A percentile compares a stretch with the other conserved stretches of the same genome.
Conservation (phyloP, 139 green algal genomes). For the Zygnema circumcarinatum region DNA sequence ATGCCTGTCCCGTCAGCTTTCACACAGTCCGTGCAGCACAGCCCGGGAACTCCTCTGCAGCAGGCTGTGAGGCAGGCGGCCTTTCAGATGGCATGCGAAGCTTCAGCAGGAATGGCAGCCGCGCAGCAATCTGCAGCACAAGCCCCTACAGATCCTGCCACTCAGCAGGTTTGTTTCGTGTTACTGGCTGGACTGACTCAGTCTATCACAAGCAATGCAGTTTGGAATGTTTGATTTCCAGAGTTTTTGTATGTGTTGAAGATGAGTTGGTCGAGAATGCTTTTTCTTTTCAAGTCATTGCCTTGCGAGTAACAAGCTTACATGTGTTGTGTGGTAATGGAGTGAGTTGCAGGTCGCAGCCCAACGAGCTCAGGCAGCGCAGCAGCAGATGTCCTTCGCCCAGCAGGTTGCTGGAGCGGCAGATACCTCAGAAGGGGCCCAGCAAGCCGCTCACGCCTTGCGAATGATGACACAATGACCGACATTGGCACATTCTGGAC, state of each 20-base stretch:
- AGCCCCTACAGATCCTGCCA: not conserved
- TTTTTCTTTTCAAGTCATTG: constrained; percentile 2
- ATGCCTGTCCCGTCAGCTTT: not conserved
- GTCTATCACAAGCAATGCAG: not conserved
- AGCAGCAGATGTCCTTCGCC: constrained; percentile 3
- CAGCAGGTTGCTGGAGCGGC: not conserved
- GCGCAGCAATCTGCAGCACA: not conserved
- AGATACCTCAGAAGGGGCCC: not conserved
- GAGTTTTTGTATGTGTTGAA: not conserved
- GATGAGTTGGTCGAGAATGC: not conserved
- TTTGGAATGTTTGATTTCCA: not conserved
- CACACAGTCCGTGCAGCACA: not conserved
- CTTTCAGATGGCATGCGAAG: not conserved
- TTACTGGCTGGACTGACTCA: not conserved
- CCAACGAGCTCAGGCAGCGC: not conserved
- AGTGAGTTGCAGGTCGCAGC: constrained; percentile 10
- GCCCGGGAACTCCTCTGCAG: not conserved
- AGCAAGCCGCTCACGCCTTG: not conserved
- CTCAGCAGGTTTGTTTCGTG: not conserved
- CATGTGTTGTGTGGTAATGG: not conserved
- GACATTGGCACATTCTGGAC: no score
- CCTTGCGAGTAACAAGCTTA: not conserved
- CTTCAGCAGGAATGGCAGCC: not conserved
- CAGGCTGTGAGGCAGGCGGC: not conserved
- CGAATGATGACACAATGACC: not conserved